Conservation (phyloP, 495 filamentous ascomycete species). For the Hyphodiscus hymeniophilus region DNA sequence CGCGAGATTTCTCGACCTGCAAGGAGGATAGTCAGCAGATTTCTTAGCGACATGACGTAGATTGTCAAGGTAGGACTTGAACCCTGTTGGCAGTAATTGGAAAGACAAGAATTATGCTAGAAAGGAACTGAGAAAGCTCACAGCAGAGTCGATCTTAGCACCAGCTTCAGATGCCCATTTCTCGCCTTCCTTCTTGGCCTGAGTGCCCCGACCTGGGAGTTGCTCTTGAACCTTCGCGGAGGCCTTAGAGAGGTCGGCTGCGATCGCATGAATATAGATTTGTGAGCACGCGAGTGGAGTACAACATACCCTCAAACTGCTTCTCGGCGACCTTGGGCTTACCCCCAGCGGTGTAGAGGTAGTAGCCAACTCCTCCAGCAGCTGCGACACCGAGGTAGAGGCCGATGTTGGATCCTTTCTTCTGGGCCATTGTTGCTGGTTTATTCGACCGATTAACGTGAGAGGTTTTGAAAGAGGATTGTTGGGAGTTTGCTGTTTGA, state of each 20-base stretch:
- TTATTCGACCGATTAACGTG: slow-evolving; percentile 10
- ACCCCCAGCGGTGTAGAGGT: slow-evolving; percentile 84
- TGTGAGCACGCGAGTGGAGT: neutral
- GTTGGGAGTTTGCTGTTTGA: slow-evolving; percentile 3
- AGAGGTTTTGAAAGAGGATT: slow-evolving; percentile 5
- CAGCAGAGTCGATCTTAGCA: slow-evolving; percentile 45
- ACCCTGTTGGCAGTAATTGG: neutral
- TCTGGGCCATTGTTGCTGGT: slow-evolving; percentile 37
- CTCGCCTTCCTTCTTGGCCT: slow-evolving; percentile 44
- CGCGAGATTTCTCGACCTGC: slow-evolving; percentile 55
- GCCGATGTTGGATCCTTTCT: slow-evolving; percentile 41
- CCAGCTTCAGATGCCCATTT: slow-evolving; percentile 42
- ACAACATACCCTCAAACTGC: slow-evolving; percentile 65
- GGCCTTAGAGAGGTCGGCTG: slow-evolving; percentile 57
- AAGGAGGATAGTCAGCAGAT: slow-evolving; percentile 9
- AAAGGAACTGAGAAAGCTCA: slow-evolving; percentile 26
- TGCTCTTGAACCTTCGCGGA: slow-evolving; percentile 58
- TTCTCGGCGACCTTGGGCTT: slow-evolving; percentile 73
- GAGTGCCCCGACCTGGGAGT: slow-evolving; percentile 38
- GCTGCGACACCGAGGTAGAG: slow-evolving; percentile 53
- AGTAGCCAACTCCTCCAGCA: slow-evolving; percentile 72
- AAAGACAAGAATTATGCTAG: neutral
- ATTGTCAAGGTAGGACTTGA: neutral
- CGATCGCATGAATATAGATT: slow-evolving; percentile 14
- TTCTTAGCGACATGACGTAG: neutral